Evolutionary conservation across 495 filamentous ascomycete species (phyloP).

Genomic region (Lasiosphaeria miniovina): DNA sequence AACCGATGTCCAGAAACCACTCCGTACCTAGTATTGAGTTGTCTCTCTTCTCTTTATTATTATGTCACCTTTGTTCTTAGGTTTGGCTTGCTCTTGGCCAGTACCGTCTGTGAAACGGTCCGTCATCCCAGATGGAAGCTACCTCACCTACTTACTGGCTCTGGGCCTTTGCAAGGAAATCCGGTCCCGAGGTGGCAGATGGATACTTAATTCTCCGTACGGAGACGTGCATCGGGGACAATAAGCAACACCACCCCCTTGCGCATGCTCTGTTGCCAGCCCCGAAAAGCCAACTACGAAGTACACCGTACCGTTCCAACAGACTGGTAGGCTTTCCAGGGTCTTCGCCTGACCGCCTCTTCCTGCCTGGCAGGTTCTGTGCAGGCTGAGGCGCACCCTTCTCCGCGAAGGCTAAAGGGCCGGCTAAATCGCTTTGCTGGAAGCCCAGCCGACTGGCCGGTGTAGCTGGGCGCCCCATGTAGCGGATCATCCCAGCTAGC

Average conservation of each 20-base stretch:
- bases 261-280: background rate
- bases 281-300: background rate
- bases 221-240: no score
- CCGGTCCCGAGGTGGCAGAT: background rate
- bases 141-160: background rate
- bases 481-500: background rate
- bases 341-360: slow-evolving; percentile 5
- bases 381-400: slow-evolving; percentile 10
- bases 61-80: background rate
- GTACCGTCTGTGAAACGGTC: background rate
- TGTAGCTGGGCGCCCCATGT: slow-evolving; percentile 1
- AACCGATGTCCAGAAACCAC: no score
- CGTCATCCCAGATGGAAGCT: background rate
- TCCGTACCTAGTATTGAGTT: no score
- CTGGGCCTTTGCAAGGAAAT: background rate
- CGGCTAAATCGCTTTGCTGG: slow-evolving; percentile 21
- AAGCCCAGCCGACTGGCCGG: slow-evolving; percentile 11
- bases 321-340: background rate
- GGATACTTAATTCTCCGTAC: background rate
- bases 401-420: slow-evolving; percentile 23
- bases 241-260: background rate
- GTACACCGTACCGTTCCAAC: background rate
- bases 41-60: background rate
- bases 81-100: background rate
- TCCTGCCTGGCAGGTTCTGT: slow-evolving; percentile 3